Base-by-base conservation (phyloP, 73 alveolate species). In the Blepharisma japonicum region DNA sequence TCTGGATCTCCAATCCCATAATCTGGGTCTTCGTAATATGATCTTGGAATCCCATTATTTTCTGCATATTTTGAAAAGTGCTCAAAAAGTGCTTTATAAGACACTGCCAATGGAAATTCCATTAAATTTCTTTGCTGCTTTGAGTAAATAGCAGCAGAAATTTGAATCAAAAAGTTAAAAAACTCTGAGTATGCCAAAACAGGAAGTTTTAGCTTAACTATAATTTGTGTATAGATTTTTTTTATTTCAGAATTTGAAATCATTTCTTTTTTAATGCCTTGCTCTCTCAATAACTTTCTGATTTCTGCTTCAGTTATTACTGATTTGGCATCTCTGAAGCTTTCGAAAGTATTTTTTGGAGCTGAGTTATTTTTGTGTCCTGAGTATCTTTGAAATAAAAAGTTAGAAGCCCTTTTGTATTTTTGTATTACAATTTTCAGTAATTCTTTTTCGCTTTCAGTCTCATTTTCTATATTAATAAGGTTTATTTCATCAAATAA, bases 241-340 rank as follows among this genome's bases (percentile, higher is more conserved):
- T 45, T 70, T 14, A 47, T 45, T 45, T 85, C 81, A 25, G 80
- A 83, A 61, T 72, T 85, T n/a, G 81, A 80, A 3, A 88, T 50
- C 82, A 81, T 79, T 18, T 84, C 39, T 39, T 56, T 56, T 7
- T 56, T 47, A 6, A 88, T 72, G 2, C 80, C 90, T 50, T 89
- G 96, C 46, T 89, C 96, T 82, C 88, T 85, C n/a, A 89, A 76
- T 74, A 89, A 18, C 56, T 89, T 89, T 6, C 68, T 49, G 49
- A 81, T 68, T 68, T 84, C 91, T 25, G 83, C 87, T 11, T 70
- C 66, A 9, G 38, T 38, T 42, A 84, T 14, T 6, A 66, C 61
- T 6, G 71, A 67, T 6, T 70, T 68, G 23, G 80, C 79, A 55
- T 84, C 86, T 6, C 76, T 56, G 47, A 66, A 68, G 20, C 45